Conservation (phyloP, 202 grass and related monocot genomes). For the Digitaria exilis region DNA sequence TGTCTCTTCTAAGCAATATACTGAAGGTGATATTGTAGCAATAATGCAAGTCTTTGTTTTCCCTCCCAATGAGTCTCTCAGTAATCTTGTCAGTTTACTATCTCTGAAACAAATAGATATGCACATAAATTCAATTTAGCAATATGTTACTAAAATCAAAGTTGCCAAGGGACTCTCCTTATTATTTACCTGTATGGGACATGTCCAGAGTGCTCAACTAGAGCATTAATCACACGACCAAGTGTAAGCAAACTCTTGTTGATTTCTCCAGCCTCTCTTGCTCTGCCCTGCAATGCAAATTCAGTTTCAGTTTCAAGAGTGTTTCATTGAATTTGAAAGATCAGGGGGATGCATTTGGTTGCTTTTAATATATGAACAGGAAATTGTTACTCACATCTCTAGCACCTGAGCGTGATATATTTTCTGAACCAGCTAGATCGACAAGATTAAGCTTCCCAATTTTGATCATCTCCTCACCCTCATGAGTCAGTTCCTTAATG, state of each 20-base stretch:
- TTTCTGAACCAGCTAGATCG: constrained; percentile 98
- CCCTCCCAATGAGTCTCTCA: constrained; percentile 96
- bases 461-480: constrained; percentile 99
- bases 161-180: background rate
- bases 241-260: constrained; percentile 99
- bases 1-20: constrained; percentile 97
- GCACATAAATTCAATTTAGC: constrained; percentile 19
- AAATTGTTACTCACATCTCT: constrained; percentile 88
- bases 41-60: constrained; percentile 99
- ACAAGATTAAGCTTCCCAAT: constrained; percentile 99
- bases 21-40: constrained; percentile 95
- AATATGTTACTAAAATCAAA: constrained; percentile 25
- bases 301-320: constrained; percentile 49
- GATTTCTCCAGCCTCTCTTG: constrained; percentile 99
- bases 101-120: constrained; percentile 73
- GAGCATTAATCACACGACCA: constrained; percentile 97
- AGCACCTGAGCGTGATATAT: constrained; percentile 98
- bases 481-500: constrained; percentile 95
- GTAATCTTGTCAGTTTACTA: constrained; percentile 97
- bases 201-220: constrained; percentile 98
- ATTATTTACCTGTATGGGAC: constrained; percentile 85
- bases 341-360: background rate
- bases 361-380: background rate
- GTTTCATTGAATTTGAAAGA: constrained; percentile 33
- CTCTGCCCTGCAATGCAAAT: constrained; percentile 83